Conservation (phyloP, 208 protist species). For the Balamuthia mandrillaris region DNA sequence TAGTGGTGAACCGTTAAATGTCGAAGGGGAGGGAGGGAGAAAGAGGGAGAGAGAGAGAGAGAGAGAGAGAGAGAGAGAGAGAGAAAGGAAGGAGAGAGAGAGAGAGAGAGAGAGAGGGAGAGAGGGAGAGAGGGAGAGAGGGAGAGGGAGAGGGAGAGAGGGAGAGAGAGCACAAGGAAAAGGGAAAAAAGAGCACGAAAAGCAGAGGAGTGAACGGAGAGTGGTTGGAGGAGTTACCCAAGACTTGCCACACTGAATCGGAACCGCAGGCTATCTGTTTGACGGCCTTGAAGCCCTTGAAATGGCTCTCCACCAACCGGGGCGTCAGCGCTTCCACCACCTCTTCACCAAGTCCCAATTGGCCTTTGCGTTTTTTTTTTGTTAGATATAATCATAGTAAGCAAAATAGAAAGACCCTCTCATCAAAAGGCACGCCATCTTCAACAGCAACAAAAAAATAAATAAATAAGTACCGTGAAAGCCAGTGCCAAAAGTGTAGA, state of each 20-base stretch:
- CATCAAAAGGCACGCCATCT: not conserved
- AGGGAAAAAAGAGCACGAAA: not conserved
- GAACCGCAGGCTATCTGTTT: conserved; percentile 5
- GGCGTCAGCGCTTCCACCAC: not conserved
- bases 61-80: too few species aligned
- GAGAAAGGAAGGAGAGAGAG: too few species aligned
- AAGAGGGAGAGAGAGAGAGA: too few species aligned
- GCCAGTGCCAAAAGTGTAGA: not conserved
- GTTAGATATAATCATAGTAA: not conserved
- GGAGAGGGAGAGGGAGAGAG: not conserved
- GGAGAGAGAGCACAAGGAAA: not conserved
- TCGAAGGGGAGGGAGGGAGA: too few species aligned
- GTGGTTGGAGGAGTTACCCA: not conserved
- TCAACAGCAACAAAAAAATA: not conserved
- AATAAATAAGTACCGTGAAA: not conserved
- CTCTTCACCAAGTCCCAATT: not conserved
- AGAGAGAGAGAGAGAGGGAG: not conserved
- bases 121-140: not conserved
- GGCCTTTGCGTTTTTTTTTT: not conserved
- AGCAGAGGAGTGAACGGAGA: not conserved
- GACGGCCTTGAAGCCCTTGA: not conserved
- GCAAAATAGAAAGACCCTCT: not conserved
- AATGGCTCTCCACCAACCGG: not conserved
- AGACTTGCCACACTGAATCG: not conserved
- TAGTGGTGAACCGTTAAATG: too few species aligned